A percentile compares a stretch with the other conserved stretches of the same genome.
These are phyloP conservation scores for Acacia confusa DNA, from an alignment of 306 rosid species.

Conservation along the genomic window DNA sequence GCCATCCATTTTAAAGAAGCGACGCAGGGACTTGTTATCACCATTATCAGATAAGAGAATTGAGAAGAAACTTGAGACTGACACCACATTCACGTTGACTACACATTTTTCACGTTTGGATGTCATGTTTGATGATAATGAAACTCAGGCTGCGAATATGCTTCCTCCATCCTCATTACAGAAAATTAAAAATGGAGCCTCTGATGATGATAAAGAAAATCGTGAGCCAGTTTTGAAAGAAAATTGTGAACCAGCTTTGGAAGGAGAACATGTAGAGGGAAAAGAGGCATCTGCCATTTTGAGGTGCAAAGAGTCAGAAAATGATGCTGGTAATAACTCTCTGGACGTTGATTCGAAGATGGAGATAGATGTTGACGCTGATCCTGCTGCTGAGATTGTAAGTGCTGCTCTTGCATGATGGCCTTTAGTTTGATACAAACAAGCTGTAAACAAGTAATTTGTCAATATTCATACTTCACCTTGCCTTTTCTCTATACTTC, in stretches of 20 bases:
- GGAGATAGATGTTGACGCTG: slow-evolving; percentile 25
- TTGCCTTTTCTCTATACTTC: neutral
- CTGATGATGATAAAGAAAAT: slow-evolving; percentile 62
- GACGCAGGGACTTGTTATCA: slow-evolving; percentile 75
- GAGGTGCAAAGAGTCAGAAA: slow-evolving; percentile 35
- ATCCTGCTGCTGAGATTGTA: slow-evolving; percentile 45
- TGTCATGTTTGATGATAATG: slow-evolving; percentile 69
- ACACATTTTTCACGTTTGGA: slow-evolving; percentile 79
- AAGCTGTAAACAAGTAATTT: neutral
- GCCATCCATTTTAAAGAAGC: slow-evolving; percentile 92
- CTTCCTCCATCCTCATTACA: slow-evolving; percentile 47
- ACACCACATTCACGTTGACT: slow-evolving; percentile 59
- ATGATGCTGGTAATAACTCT: slow-evolving; percentile 37
- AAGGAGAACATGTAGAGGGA: slow-evolving; percentile 36
- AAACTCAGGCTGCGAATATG: slow-evolving; percentile 37
- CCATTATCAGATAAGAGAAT: slow-evolving; percentile 85
- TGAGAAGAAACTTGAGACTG: slow-evolving; percentile 75
- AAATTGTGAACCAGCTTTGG: slow-evolving; percentile 40
- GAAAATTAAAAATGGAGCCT: slow-evolving; percentile 33
- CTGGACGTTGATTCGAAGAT: slow-evolving; percentile 36
- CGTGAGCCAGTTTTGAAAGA: slow-evolving; percentile 36
- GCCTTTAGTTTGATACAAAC: slow-evolving; percentile 2
- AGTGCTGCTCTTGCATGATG: slow-evolving; percentile 36
- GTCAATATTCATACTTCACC: slow-evolving; percentile 1
- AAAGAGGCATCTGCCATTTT: slow-evolving; percentile 33